Evolutionary conservation across 495 filamentous ascomycete genomes (phyloP), one percentile per base, ranked within the genome.

Genomic region (Xylaria acuta): DNA sequence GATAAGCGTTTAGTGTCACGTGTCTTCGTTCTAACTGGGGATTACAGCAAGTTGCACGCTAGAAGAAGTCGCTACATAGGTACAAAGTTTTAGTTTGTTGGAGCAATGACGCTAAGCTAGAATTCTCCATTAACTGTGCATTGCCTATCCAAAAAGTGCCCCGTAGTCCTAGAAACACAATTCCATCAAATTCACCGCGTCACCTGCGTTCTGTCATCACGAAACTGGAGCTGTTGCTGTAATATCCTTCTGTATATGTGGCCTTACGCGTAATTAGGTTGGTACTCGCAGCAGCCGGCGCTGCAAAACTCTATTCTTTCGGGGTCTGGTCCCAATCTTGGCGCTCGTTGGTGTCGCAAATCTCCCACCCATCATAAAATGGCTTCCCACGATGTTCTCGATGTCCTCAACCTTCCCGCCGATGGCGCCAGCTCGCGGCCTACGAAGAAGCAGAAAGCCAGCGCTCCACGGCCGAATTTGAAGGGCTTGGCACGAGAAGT

Each of bases 351-450:
- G 43, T 18, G 22, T 43, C 59, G 12, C 32, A 45, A 14, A 5
- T 27, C 45, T 60, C 5, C 4, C 53, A 43, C 62, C 38, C 34
- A 12, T 58, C 80, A 84, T 69, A 75, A 3, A 60, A 95, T 93
- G 91, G 88, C 92, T 76, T 93, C 93, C 58, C 82, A 85, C 82
- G 94, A 97, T 87, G 90, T 96, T 70, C 93, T 92, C 82, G 94
- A 97, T 82, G 93, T 97, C 80, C 91, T 97, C 81, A 92, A 93
- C 80, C 84, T 97, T 78, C 90, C 93, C 64, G 83, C 91, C 76
- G 89, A 88, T 73, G 83, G 88, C 73, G 83, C 88, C 51, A 85
- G 87, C 69, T 78, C 82, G 32, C 86, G 88, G 20, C 90, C 92
- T 14, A 81, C 87, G 60, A 97, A 97, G 83, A 95, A 95, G 77